Conservation (phyloP, 495 filamentous ascomycete species). For the Aspergillus egyptiacus region DNA sequence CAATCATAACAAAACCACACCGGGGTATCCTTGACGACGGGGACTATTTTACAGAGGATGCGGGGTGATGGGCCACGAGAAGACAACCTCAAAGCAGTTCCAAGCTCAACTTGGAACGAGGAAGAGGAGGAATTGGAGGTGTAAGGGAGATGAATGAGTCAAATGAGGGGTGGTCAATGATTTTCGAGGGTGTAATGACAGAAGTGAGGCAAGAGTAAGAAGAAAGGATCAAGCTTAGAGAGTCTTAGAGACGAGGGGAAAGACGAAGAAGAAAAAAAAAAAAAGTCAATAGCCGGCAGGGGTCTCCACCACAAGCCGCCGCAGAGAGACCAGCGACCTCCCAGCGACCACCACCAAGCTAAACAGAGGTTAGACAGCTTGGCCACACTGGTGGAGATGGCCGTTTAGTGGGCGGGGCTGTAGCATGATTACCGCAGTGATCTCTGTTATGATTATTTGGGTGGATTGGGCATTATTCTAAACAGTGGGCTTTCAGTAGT, state of each 20-base stretch:
- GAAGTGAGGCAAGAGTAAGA: constrained; percentile 3
- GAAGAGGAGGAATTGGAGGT: constrained; percentile 8
- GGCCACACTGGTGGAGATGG: constrained; percentile 8
- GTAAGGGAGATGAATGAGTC: constrained; percentile 8
- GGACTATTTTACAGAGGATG: constrained; percentile 15
- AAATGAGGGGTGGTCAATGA: constrained; percentile 2
- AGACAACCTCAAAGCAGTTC: constrained; percentile 10
- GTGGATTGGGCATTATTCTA: constrained; percentile 8
- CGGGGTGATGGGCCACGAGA: constrained; percentile 9
- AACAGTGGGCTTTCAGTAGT: constrained; percentile 2
- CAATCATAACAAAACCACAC: constrained; percentile 10
- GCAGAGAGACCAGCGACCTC: not conserved
- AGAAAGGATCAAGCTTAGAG: constrained; percentile 11
- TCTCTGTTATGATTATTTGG: constrained; percentile 13
- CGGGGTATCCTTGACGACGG: constrained; percentile 9
- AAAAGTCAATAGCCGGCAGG: no score
- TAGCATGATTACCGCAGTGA: constrained; percentile 15
- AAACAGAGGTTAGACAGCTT: constrained; percentile 1
- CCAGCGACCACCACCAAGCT: not conserved
- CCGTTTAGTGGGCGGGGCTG: constrained; percentile 14
- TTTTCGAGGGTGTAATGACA: not conserved
- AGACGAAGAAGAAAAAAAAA: constrained; percentile 9
- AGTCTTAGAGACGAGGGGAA: constrained; percentile 1
- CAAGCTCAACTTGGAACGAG: constrained; percentile 13
- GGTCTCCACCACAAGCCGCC: constrained; percentile 1